These are phyloP conservation scores for Chaetomiaceae sp. DNA, from an alignment of 2,329 filamentous ascomycete species.

Conservation along the genomic window DNA sequence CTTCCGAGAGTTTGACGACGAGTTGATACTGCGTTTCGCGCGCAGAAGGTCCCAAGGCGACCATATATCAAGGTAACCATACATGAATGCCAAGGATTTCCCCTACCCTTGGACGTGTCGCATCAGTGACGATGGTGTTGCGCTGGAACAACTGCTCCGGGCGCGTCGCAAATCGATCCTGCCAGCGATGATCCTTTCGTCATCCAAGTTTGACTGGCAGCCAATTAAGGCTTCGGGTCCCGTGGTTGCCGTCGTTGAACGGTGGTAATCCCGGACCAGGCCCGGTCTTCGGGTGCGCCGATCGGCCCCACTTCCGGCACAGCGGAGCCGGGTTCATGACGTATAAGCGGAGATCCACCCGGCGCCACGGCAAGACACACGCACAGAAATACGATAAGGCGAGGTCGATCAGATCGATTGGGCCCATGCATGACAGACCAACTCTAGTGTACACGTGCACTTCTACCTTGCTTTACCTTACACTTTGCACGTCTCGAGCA, in stretches of 20 bases:
- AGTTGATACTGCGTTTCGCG: too few relatives aligned
- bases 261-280: not conserved
- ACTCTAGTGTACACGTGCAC: too few relatives aligned
- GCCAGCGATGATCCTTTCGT: constrained; percentile 3
- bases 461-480: too few relatives aligned
- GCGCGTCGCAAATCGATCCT: not conserved
- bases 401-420: too few relatives aligned
- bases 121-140: not conserved
- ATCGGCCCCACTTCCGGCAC: constrained; percentile 4
- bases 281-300: not conserved
- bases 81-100: too few relatives aligned
- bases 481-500: too few relatives aligned
- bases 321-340: constrained; percentile 7
- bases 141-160: not conserved
- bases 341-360: constrained; percentile 1
- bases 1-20: too few relatives aligned
- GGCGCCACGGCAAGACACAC: too few relatives aligned
- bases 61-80: too few relatives aligned
- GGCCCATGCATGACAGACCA: too few relatives aligned
- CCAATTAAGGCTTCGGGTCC: not conserved
- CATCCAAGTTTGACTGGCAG: not conserved
- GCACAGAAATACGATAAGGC: too few relatives aligned
- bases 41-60: too few relatives aligned
- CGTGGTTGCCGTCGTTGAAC: not conserved
- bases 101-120: not conserved